phyloP scores from a whole-genome alignment of 2,329 filamentous ascomycete species.

The Penicillium sp. region DNA sequence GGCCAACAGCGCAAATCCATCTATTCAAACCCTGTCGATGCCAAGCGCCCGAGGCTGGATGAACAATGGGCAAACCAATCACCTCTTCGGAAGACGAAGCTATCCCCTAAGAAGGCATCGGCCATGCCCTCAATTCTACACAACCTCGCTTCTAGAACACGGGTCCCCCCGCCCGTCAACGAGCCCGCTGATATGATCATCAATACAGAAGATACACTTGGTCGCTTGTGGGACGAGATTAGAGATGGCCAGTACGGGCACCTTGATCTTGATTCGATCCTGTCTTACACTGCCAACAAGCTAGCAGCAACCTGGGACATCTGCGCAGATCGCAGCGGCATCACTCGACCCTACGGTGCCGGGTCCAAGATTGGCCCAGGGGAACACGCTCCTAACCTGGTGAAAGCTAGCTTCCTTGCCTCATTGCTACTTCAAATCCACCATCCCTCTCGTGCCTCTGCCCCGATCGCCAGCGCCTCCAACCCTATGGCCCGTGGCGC shows the following conservation, averaged over 20 bases:
- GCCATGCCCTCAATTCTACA: slow-evolving; percentile 71
- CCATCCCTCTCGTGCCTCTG: slow-evolving; percentile 57
- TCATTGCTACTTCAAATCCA: slow-evolving; percentile 75
- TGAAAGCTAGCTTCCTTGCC: slow-evolving; percentile 77
- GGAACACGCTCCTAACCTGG: slow-evolving; percentile 60
- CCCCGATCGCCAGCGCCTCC: slow-evolving; percentile 20
- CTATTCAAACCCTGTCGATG: slow-evolving; percentile 44
- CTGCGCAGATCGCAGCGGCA: slow-evolving; percentile 43
- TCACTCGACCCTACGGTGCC: slow-evolving; percentile 36
- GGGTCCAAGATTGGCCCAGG: slow-evolving; percentile 65
- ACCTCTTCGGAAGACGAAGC: slow-evolving; percentile 33
- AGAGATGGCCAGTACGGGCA: slow-evolving; percentile 34
- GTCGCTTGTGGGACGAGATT: slow-evolving; percentile 58
- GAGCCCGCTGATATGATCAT: slow-evolving; percentile 74
- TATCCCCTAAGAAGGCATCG: slow-evolving; percentile 53
- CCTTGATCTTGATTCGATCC: slow-evolving; percentile 29
- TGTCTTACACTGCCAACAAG: slow-evolving; percentile 37
- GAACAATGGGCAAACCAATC: slow-evolving; percentile 39
- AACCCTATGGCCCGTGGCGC: slow-evolving; percentile 26
- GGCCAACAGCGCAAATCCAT: slow-evolving; percentile 35
- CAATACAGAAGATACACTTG: slow-evolving; percentile 70
- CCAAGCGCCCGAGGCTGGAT: slow-evolving; percentile 44
- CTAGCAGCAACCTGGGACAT: slow-evolving; percentile 37
- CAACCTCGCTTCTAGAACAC: slow-evolving; percentile 60
- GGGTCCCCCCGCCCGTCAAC: slow-evolving; percentile 56